Percentiles rank a stretch among this genome's conserved stretches.
These are phyloP conservation scores for Bifiguratus adelaidae DNA, from an alignment of 192 early-diverging fungal species.

Conservation along the genomic window DNA sequence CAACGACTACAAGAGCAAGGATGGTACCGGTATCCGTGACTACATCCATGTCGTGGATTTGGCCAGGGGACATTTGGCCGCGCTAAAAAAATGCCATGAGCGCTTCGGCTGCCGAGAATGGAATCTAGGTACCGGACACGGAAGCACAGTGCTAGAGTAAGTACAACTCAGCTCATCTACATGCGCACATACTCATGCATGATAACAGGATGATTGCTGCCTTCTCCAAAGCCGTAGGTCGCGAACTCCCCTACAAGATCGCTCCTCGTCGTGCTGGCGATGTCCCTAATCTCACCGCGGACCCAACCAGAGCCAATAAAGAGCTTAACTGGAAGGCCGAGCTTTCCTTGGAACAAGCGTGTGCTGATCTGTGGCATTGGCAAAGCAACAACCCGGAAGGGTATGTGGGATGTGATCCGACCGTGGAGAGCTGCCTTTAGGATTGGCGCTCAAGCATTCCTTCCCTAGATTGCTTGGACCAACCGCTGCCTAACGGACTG, in stretches of 20 bases:
- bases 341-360: slow-evolving; percentile 48
- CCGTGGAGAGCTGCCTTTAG: background rate
- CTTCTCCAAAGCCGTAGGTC: slow-evolving; percentile 70
- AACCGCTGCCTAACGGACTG: too few species aligned
- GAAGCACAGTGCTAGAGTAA: slow-evolving; percentile 76
- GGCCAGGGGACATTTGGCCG: slow-evolving; percentile 78
- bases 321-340: slow-evolving; percentile 58
- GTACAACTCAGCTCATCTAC: background rate
- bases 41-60: slow-evolving; percentile 97
- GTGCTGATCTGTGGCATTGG: slow-evolving; percentile 63
- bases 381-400: slow-evolving; percentile 60
- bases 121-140: slow-evolving; percentile 85
- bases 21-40: slow-evolving; percentile 89
- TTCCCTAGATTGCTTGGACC: too few species aligned
- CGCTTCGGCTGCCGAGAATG: slow-evolving; percentile 57
- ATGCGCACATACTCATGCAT: background rate
- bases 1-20: slow-evolving; percentile 83
- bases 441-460: too few species aligned
- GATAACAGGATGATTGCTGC: slow-evolving; percentile 58
- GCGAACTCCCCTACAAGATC: slow-evolving; percentile 60
- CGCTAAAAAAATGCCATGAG: slow-evolving; percentile 60
- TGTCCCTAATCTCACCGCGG: slow-evolving; percentile 75
- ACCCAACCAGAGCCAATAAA: slow-evolving; percentile 48
- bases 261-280: slow-evolving; percentile 68
- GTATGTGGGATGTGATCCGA: slow-evolving; percentile 17